Conservation (phyloP, 2,329 filamentous ascomycete genomes). For the Diplodia sapinea region DNA sequence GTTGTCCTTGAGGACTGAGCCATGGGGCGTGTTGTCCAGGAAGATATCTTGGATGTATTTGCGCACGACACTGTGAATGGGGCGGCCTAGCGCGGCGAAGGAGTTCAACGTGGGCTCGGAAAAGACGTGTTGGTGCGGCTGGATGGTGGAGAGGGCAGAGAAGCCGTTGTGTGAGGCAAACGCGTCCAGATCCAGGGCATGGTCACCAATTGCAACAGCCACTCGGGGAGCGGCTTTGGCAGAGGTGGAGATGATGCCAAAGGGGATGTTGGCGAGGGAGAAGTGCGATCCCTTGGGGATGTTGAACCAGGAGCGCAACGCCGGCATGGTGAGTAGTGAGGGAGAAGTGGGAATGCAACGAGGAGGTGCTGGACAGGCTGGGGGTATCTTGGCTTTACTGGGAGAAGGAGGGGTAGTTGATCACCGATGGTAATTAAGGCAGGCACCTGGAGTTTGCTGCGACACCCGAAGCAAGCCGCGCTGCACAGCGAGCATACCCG, state of each 20-base stretch:
- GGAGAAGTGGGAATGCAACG: slow-evolving; percentile 9
- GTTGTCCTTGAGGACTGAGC: slow-evolving; percentile 69
- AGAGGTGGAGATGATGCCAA: slow-evolving; percentile 76
- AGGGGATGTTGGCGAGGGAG: slow-evolving; percentile 80
- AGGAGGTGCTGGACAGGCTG: neutral
- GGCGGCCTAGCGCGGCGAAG: slow-evolving; percentile 74
- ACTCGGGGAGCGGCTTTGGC: slow-evolving; percentile 63
- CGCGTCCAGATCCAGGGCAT: slow-evolving; percentile 71
- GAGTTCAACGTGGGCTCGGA: slow-evolving; percentile 70
- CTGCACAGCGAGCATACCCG: slow-evolving; percentile 11
- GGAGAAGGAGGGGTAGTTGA: neutral
- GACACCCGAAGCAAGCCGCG: slow-evolving; percentile 27
- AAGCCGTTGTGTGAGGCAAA: slow-evolving; percentile 68
- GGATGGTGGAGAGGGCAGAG: slow-evolving; percentile 61
- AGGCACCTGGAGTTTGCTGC: neutral
- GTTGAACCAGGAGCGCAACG: slow-evolving; percentile 61
- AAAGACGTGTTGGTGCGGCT: slow-evolving; percentile 67
- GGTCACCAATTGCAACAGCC: slow-evolving; percentile 74
- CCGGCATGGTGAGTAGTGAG: slow-evolving; percentile 39
- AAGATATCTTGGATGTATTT: slow-evolving; percentile 72
- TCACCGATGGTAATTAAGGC: neutral
- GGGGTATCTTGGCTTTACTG: neutral
- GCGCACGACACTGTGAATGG: slow-evolving; percentile 71
- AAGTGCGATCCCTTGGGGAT: slow-evolving; percentile 69
- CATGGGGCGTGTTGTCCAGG: slow-evolving; percentile 62